Evolutionary conservation across 2,329 filamentous ascomycete species (phyloP), one percentile per base, ranked within the genome.

Genomic region (Keithomyces neogunnii): DNA sequence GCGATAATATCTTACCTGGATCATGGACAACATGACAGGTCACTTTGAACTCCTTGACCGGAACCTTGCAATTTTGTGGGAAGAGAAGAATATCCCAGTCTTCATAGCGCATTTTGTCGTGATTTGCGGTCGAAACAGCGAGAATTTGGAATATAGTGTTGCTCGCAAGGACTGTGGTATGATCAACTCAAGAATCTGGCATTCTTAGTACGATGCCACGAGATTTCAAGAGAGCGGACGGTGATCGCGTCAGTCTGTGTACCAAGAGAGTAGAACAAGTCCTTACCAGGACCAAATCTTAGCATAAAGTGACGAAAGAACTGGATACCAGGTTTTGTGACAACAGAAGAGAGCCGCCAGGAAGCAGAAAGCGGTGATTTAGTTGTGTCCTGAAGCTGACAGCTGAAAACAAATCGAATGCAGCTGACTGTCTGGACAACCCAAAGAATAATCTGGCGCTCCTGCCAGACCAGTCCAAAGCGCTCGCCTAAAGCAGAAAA

Each of bases 71-170:
- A 54, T 78, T 76, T 55, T 67, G 68, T 0, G 88, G 85, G 64
- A 95, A 95, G 55, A 95, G 74, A 43, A 95, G 80, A 51, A 93
- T 79, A 62, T 95, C 89, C 89, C 89, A 95, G 62, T 89, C 83
- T 59, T 89, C 80, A 74, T 86, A 95, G 53, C 89, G 84, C 89
- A 95, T 95, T 55, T 60, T 75, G 67, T 50, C 48, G 43, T 28
- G 10, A 26, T 13, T 3, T 7, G n/a, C 8, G 40, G 28, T 19
- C 19, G 19, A 19, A 19, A 19, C 19, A 19, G 19, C 19, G 19
- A 19, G 19, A 19, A 19, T 19, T 19, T 19, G 19, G 19, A 19
- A 19, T 19, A 19, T 19, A 19, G 19, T 19, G 19, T 19, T 19
- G 19, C 19, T 19, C 19, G 19, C 19, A 19, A 19, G 19, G 19